Percentiles rank a stretch among this genome's conserved stretches.
Evolutionary conservation across 192 early-diverging fungal genomes (phyloP).

Genomic region (Hyaloraphidium curvatum): DNA sequence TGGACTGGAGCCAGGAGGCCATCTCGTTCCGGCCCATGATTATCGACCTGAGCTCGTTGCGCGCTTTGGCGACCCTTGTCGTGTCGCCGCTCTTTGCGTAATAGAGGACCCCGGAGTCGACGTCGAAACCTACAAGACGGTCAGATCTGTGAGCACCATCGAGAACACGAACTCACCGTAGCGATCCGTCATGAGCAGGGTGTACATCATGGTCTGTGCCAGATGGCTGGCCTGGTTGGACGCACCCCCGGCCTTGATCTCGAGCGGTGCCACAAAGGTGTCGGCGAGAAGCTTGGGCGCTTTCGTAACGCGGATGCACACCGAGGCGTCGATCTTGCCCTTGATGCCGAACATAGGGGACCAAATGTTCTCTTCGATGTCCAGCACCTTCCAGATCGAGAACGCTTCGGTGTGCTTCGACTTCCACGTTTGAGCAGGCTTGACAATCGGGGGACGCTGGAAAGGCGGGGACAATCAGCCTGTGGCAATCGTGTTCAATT

Average conservation of each 20-base stretch:
- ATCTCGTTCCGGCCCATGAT: conserved; percentile 59
- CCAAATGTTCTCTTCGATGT: conserved; percentile 85
- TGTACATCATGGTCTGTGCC: conserved; percentile 73
- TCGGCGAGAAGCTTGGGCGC: conserved; percentile 5
- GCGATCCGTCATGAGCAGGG: conserved; percentile 60
- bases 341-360: conserved; percentile 82
- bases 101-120: conserved; percentile 48
- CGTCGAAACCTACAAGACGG: conserved; percentile 32
- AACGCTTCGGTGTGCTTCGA: conserved; percentile 5
- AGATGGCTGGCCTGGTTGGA: conserved; percentile 40
- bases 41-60: conserved; percentile 48
- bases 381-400: conserved; percentile 46
- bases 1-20: conserved; percentile 24
- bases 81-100: conserved; percentile 56
- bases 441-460: background rate
- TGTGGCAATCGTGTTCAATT: conserved; percentile 4
- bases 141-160: too few species aligned
- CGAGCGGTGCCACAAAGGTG: conserved; percentile 52
- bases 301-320: conserved; percentile 14
- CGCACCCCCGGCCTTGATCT: conserved; percentile 68
- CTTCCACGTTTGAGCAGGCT: conserved; percentile 4
- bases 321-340: conserved; percentile 71
- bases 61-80: conserved; percentile 30
- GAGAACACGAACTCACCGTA: too few species aligned
- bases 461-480: too few species aligned